Evolutionary conservation across 129 eudicot species (phyloP).

Genomic region (Tagetes patula): DNA sequence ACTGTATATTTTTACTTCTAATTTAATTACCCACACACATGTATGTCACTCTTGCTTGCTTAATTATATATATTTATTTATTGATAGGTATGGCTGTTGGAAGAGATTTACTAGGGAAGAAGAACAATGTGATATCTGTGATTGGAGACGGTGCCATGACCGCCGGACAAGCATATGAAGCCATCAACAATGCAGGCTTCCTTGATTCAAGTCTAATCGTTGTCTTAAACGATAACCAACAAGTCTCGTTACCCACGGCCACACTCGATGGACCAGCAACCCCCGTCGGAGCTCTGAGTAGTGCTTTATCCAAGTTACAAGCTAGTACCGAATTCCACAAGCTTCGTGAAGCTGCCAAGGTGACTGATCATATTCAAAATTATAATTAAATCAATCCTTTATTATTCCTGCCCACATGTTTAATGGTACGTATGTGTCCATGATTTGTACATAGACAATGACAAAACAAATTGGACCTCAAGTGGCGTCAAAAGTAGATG

Average conservation of each 20-base stretch:
- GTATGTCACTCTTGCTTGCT: no score
- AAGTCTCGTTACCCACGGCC: slow-evolving; percentile 89
- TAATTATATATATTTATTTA: not conserved
- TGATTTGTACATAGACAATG: slow-evolving; percentile 35
- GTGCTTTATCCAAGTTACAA: slow-evolving; percentile 66
- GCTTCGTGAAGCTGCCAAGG: slow-evolving; percentile 91
- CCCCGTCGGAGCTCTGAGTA: slow-evolving; percentile 95
- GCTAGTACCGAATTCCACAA: slow-evolving; percentile 73
- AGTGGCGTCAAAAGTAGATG: slow-evolving; percentile 83
- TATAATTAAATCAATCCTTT: not conserved
- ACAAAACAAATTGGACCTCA: slow-evolving; percentile 88
- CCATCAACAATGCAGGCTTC: slow-evolving; percentile 83
- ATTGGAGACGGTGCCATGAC: slow-evolving; percentile 99
- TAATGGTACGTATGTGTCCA: no score
- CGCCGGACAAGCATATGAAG: slow-evolving; percentile 95
- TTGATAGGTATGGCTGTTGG: slow-evolving; percentile 87
- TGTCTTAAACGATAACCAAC: slow-evolving; percentile 80
- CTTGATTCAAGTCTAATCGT: slow-evolving; percentile 82
- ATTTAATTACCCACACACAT: no score
- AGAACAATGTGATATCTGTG: slow-evolving; percentile 74
- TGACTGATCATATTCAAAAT: slow-evolving; percentile 15
- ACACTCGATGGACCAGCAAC: slow-evolving; percentile 92
- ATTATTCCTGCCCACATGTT: no score
- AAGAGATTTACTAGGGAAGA: slow-evolving; percentile 79
- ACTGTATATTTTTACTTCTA: no score